phyloP scores from a whole-genome alignment of 805 yeast species.

The Teunomyces tritomae region DNA sequence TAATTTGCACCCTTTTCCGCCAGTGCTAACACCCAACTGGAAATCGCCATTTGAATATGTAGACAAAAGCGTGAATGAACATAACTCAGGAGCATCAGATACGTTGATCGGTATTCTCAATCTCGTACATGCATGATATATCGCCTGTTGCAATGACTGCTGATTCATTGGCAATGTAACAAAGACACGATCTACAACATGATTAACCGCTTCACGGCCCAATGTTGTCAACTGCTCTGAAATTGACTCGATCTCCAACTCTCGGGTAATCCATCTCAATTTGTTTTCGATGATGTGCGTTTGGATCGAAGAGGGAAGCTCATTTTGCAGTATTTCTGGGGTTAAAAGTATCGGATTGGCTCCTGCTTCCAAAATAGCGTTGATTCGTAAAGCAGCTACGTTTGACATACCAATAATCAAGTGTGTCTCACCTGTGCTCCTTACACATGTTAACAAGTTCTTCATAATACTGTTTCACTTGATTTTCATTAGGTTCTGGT shows the following conservation, averaged over 20 bases:
- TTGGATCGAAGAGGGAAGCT: constrained; percentile 21
- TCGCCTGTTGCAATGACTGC: constrained; percentile 30
- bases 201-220: constrained; percentile 63
- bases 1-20: constrained; percentile 85
- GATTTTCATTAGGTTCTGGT: background rate
- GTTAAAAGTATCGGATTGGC: constrained; percentile 50
- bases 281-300: constrained; percentile 22
- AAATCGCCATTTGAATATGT: constrained; percentile 69
- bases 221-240: constrained; percentile 35
- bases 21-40: constrained; percentile 80
- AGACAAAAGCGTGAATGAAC: constrained; percentile 76
- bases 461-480: constrained; percentile 7
- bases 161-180: constrained; percentile 44
- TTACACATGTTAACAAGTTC: constrained; percentile 38
- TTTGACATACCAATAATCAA: constrained; percentile 54
- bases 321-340: constrained; percentile 25
- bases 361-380: constrained; percentile 49
- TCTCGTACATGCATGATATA: constrained; percentile 52
- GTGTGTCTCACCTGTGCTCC: constrained; percentile 52
- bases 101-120: constrained; percentile 82
- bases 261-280: constrained; percentile 21
- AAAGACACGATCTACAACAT: constrained; percentile 74
- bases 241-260: constrained; percentile 38
- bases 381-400: constrained; percentile 47
- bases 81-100: constrained; percentile 65